phyloP scores from a whole-genome alignment of 257 asterid species.

The Plantago ovata region DNA sequence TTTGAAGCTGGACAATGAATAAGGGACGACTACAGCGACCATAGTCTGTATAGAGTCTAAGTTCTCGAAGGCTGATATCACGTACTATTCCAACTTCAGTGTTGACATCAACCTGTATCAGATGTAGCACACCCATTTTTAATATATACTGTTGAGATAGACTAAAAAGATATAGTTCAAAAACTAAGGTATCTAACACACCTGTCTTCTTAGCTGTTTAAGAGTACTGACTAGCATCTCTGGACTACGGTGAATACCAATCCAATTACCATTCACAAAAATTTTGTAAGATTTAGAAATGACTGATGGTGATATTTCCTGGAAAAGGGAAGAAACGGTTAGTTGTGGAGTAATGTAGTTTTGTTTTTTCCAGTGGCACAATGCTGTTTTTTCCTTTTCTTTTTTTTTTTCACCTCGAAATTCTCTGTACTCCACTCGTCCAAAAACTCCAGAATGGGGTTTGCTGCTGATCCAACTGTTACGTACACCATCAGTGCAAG shows the following conservation, averaged over 20 bases:
- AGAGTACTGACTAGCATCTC: conserved; percentile 94
- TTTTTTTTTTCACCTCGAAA: conserved; percentile 98
- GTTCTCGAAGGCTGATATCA: conserved; percentile 87
- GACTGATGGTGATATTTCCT: conserved; percentile 98
- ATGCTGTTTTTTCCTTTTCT: no score
- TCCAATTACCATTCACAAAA: conserved; percentile 96
- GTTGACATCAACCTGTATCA: conserved; percentile 86
- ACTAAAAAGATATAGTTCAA: conserved; percentile 9
- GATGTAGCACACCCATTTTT: no score
- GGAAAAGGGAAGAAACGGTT: conserved; percentile 9
- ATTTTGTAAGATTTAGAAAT: conserved; percentile 90
- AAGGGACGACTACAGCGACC: conserved; percentile 99
- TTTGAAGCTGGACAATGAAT: conserved; percentile 89
- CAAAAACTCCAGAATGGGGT: conserved; percentile 88
- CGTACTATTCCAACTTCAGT: conserved; percentile 98
- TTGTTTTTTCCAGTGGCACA: conserved; percentile 11
- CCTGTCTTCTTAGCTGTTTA: conserved; percentile 86
- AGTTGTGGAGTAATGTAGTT: conserved; percentile 18
- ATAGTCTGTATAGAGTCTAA: conserved; percentile 87
- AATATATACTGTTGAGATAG: no score
- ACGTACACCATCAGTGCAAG: conserved; percentile 95
- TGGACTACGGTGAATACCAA: conserved; percentile 95
- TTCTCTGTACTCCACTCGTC: conserved; percentile 99
- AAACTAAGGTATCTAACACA: conserved; percentile 32
- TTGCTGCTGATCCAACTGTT: conserved; percentile 97